phyloP scores from a whole-genome alignment of 129 eudicot species.

The Flaveria trinervia region DNA sequence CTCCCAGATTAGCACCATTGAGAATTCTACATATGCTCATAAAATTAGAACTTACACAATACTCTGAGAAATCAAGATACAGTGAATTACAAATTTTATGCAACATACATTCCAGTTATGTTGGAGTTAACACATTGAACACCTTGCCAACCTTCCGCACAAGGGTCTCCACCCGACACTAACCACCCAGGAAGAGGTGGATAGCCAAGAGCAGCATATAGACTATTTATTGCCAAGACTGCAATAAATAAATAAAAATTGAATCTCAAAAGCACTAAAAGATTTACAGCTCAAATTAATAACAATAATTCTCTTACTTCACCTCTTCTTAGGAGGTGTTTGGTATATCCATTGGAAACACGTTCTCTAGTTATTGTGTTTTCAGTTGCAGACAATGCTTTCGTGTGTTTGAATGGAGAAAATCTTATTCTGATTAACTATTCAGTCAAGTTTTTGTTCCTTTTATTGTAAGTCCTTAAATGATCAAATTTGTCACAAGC shows the following conservation, averaged over 20 bases:
- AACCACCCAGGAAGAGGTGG: slow-evolving; percentile 90
- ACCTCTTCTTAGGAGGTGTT: no score
- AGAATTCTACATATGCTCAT: slow-evolving; percentile 55
- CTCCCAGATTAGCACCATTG: slow-evolving; percentile 78
- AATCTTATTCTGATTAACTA: no score
- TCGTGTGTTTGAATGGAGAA: no score
- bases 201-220: slow-evolving; percentile 72
- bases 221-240: slow-evolving; percentile 77
- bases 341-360: not conserved
- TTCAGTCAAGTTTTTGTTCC: not conserved
- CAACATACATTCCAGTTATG: slow-evolving; percentile 76
- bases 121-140: slow-evolving; percentile 83
- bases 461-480: not conserved
- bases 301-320: slow-evolving; percentile 1
- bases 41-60: slow-evolving; percentile 15
- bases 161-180: slow-evolving; percentile 85
- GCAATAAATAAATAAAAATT: slow-evolving; percentile 27
- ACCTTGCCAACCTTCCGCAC: slow-evolving; percentile 91
- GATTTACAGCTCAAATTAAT: not conserved
- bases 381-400: no score
- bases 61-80: not conserved
- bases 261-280: not conserved
- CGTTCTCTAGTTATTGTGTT: not conserved
- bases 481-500: not conserved
- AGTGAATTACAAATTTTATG: slow-evolving; percentile 2